Evolutionary conservation across 2,329 filamentous ascomycete genomes (phyloP), one percentile per base, ranked within the genome.

Genomic region (Colletotrichum limetticola): DNA sequence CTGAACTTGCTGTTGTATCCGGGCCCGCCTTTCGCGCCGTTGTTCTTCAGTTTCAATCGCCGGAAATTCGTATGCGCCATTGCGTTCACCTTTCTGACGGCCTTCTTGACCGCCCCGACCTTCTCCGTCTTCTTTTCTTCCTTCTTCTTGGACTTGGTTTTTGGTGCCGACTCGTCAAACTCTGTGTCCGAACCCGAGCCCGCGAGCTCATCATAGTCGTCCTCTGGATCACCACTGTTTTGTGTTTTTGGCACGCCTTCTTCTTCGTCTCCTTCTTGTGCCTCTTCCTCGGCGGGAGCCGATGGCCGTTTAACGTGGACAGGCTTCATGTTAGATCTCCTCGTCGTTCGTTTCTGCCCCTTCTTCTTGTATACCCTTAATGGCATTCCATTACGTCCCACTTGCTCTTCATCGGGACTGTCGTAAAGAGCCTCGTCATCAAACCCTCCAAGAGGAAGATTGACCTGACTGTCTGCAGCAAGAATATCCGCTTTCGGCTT

Each of bases 311-410:
- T 88, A 7, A 80, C 79, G 68, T 84, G 80, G 0, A 82, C 87
- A 2, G 90, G 90, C 74, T 84, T 86, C 84, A 93, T 94, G 72
- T 91, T 95, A 68, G 89, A 87, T 60, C 87, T 85, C 74, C 91
- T 87, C 3, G 94, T 96, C 68, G 93, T 94, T 74, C 94, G 87
- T 85, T 97, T 97, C 80, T 94, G 89, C 0, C 93, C 94, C 85
- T 94, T 94, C 88, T 97, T 97, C 86, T 95, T 96, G 85, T 89
- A 96, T 1, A 90, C 82, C 66, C 87, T 89, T 49, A 91, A 80
- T 2, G 91, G 91, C 74, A 89, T 86, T 1, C 91, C 91, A 76
- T 90, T 83, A n/a, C 85, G 85, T 65, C 85, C 89, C 14, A 87
- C 69, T 4, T 80, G 79, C 49, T 88, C 87, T n/a, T 89, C 87